These are phyloP conservation scores for Gracilaria domingensis DNA, from an alignment of 23 red algal species.

Conservation along the genomic window DNA sequence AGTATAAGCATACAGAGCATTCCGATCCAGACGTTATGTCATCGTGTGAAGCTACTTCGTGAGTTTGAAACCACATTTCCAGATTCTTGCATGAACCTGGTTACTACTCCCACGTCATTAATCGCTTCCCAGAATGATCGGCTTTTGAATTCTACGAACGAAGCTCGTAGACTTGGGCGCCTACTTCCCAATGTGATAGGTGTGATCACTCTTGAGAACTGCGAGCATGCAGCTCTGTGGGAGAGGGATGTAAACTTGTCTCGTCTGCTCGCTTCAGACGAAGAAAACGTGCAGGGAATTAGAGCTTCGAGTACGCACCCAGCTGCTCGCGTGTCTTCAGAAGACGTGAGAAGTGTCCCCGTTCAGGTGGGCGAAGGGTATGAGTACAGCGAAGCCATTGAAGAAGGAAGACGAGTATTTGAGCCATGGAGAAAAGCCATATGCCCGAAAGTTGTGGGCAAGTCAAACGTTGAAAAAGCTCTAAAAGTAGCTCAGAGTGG, in stretches of 20 bases:
- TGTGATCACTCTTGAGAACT: conserved; percentile 9
- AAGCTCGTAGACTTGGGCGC: conserved; percentile 32
- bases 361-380: not conserved
- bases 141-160: conserved; percentile 33
- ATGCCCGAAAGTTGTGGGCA: conserved; percentile 32
- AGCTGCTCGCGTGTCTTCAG: not conserved
- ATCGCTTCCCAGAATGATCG: conserved; percentile 48
- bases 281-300: not conserved
- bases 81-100: conserved; percentile 28
- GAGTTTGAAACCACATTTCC: conserved; percentile 21
- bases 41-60: conserved; percentile 43
- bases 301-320: not conserved
- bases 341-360: not conserved
- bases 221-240: conserved; percentile 55
- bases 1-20: conserved; percentile 42
- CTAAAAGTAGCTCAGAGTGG: not conserved
- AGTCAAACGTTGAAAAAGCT: conserved; percentile 12
- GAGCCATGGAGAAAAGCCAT: conserved; percentile 26
- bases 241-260: conserved; percentile 45
- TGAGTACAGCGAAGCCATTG: conserved; percentile 12
- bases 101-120: conserved; percentile 2
- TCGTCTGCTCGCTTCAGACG: conserved; percentile 20
- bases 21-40: conserved; percentile 33
- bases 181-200: conserved; percentile 25
- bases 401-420: conserved; percentile 20